Evolutionary conservation across 192 early-diverging fungal species (phyloP), one percentile per base, ranked within the genome.

Genomic region (Rhizophagus clarus): DNA sequence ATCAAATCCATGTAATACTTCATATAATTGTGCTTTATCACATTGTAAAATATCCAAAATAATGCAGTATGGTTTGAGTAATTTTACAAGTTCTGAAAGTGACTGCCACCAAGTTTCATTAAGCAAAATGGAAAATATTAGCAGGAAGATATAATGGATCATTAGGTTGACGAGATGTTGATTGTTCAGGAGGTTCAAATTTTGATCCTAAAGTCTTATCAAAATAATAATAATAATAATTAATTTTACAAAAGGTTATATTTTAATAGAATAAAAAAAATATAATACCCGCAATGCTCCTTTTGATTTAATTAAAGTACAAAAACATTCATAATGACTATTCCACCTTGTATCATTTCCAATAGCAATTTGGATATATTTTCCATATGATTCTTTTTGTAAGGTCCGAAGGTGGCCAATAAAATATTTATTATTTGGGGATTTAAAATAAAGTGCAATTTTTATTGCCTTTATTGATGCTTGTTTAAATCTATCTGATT

Each of bases 41-140:
- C 2, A 2, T 45, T 72, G 34, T 42, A 72, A 72, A 45, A 72
- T 28, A 47, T 73, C 22, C 26, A 73, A 28, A 26, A 73, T 45
- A 17, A 24, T 73, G n/a, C 72, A 73, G 51, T 51, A 73, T 73
- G 72, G 49, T 51, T 73, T 24, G 22, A 73, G 72, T 68, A 68
- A 2, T 31, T 31, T 31, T 32, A 34, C 66, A 6, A 68, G 66
- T 68, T 68, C 28, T 68, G 29, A 68, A 68, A 68, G 37, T 68
- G 26, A 68, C 5, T 31, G 29, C 29, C 66, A 68, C 66, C 66
- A 68, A 29, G 5, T 31, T 68, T 68, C 66, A 68, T 68, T 31
- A 31, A 68, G 66, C 34, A 68, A 34, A 68, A 10, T 68, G 5
- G 66, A 68, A 32, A 29, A 29, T 34, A 32, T 68, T 9, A 68